Conservation (phyloP, 495 filamentous ascomycete genomes). For the Lasiosphaeriaceae sp. region DNA sequence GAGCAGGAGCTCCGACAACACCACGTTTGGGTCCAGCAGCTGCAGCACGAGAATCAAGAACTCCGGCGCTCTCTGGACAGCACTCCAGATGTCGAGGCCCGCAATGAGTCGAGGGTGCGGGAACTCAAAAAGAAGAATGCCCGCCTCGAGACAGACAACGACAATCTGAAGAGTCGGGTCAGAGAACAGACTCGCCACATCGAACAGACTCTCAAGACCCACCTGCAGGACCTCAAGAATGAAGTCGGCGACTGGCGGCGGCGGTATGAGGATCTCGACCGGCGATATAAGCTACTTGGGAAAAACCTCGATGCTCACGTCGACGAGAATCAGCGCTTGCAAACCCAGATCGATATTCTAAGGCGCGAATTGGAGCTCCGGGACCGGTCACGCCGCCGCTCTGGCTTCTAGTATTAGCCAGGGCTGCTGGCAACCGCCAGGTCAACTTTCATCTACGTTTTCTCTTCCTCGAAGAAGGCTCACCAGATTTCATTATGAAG, state of each 20-base stretch:
- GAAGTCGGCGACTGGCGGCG: slow-evolving; percentile 15
- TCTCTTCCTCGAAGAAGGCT: background rate
- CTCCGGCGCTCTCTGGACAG: slow-evolving; percentile 22
- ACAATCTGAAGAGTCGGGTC: slow-evolving; percentile 5
- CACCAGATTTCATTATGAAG: too few relatives aligned
- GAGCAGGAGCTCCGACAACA: slow-evolving; percentile 9
- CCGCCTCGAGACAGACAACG: slow-evolving; percentile 20
- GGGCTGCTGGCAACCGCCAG: too few relatives aligned
- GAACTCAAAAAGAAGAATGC: slow-evolving; percentile 16
- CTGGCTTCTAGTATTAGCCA: background rate
- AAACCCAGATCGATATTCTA: slow-evolving; percentile 15
- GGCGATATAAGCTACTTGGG: slow-evolving; percentile 5
- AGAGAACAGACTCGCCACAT: slow-evolving; percentile 13
- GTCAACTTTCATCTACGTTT: too few relatives aligned
- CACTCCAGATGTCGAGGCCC: slow-evolving; percentile 17
- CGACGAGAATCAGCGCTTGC: slow-evolving; percentile 11
- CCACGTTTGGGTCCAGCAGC: slow-evolving; percentile 11
- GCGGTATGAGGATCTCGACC: slow-evolving; percentile 18
- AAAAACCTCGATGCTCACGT: slow-evolving; percentile 15
- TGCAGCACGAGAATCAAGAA: slow-evolving; percentile 20
- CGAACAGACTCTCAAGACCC: slow-evolving; percentile 10
- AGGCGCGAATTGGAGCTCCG: background rate
- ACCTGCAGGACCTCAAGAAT: slow-evolving; percentile 7
- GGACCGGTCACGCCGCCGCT: background rate
- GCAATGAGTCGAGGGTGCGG: slow-evolving; percentile 13